Percentiles rank a stretch among this genome's conserved stretches.
These are phyloP conservation scores for Tubosaeta sp. DNA, from an alignment of 768 basidiomycete genomes.

Conservation along the genomic window DNA sequence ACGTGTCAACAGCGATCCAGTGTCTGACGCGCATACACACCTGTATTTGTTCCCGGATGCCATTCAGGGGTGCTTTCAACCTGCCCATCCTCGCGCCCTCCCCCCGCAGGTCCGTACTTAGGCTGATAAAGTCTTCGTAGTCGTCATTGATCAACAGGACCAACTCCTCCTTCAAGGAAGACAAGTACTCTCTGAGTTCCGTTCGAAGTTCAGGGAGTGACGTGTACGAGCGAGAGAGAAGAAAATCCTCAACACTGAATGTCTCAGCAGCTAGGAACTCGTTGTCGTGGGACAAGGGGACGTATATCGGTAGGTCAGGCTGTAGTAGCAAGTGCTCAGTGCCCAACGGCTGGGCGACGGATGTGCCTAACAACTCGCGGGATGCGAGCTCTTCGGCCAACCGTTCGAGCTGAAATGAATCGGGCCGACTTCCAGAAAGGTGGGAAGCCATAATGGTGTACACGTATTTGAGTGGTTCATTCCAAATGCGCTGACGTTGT, in stretches of 20 bases:
- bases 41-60: conserved; percentile 60
- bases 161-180: conserved; percentile 83
- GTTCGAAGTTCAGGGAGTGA: conserved; percentile 83
- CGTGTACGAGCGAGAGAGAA: conserved; percentile 79
- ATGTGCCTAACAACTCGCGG: conserved; percentile 42
- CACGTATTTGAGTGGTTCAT: background rate
- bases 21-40: conserved; percentile 40
- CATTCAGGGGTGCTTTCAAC: conserved; percentile 63
- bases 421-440: conserved; percentile 23
- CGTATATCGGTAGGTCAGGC: conserved; percentile 56
- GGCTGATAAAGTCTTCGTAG: conserved; percentile 95
- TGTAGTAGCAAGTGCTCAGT: conserved; percentile 9
- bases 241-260: conserved; percentile 84
- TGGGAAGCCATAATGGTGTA: conserved; percentile 14
- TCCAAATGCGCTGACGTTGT: conserved; percentile 1
- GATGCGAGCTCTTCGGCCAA: conserved; percentile 67
- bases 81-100: conserved; percentile 71
- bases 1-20: background rate
- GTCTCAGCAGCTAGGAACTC: conserved; percentile 59
- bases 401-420: conserved; percentile 66
- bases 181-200: conserved; percentile 84
- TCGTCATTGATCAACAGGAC: conserved; percentile 96
- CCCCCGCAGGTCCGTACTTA: conserved; percentile 87
- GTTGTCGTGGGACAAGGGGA: conserved; percentile 79
- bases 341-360: conserved; percentile 2